Evolutionary conservation across 495 filamentous ascomycete genomes (phyloP).

Genomic region (Tuber borchii): DNA sequence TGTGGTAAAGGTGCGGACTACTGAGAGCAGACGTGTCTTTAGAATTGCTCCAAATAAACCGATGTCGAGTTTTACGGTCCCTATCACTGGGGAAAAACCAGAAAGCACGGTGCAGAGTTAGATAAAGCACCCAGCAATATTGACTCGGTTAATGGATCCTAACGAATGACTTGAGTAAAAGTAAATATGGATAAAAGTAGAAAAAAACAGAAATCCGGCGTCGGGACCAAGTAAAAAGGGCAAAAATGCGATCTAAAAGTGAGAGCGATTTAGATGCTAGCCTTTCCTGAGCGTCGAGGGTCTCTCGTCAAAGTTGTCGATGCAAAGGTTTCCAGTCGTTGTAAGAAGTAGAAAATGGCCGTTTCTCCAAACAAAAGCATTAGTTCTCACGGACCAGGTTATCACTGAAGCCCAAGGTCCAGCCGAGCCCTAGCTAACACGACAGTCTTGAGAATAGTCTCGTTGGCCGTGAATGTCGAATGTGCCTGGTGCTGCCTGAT

Average conservation of each 20-base stretch:
- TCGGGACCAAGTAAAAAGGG: conserved; percentile 9
- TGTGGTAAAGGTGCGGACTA: conserved; percentile 13
- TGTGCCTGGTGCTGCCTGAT: conserved; percentile 11
- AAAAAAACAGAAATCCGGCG: conserved; percentile 9
- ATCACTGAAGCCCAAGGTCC: conserved; percentile 8
- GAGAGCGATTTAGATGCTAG: conserved; percentile 1
- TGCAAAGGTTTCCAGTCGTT: conserved; percentile 23
- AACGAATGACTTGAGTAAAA: conserved; percentile 23
- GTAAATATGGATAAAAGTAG: conserved; percentile 4
- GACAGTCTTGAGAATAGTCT: neutral
- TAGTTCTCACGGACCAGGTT: conserved; percentile 15
- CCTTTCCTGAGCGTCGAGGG: neutral
- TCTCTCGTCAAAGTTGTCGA: conserved; percentile 7
- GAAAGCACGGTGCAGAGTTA: conserved; percentile 16
- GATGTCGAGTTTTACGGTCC: conserved; percentile 12
- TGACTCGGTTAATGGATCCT: conserved; percentile 19
- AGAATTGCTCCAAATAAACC: conserved; percentile 12
- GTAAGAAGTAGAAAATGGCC: conserved; percentile 24
- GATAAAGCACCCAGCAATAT: conserved; percentile 23
- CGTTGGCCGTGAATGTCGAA: conserved; percentile 13
- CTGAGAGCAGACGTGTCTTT: conserved; percentile 8
- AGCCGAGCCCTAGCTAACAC: neutral
- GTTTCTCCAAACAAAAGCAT: conserved; percentile 34
- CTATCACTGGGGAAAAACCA: conserved; percentile 13
- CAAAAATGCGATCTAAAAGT: conserved; percentile 5